Evolutionary conservation across 768 basidiomycete genomes (phyloP).

Genomic region (Naganishia randhawae): DNA sequence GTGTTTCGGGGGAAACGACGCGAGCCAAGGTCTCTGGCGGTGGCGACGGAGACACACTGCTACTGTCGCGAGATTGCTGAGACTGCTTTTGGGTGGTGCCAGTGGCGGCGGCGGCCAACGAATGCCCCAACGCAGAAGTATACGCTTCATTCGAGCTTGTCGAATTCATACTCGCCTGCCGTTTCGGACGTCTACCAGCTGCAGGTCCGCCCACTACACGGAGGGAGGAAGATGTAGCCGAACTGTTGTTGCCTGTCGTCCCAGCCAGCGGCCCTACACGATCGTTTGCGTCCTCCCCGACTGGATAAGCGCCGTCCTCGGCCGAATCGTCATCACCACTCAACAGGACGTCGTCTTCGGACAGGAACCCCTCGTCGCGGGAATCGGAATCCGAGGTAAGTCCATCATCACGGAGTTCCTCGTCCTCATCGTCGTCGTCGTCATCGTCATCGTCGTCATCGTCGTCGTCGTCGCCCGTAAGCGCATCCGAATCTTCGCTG

Average conservation of each 20-base stretch:
- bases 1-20: slow-evolving; percentile 2
- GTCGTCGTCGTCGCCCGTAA: background rate
- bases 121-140: no score
- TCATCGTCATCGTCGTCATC: slow-evolving; percentile 67
- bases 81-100: no score
- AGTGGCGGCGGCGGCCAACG: background rate
- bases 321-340: slow-evolving; percentile 34
- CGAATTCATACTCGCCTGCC: slow-evolving; percentile 16
- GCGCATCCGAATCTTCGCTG: background rate
- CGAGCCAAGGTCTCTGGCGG: background rate
- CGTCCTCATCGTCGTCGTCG: slow-evolving; percentile 49
- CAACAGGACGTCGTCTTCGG: slow-evolving; percentile 35
- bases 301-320: slow-evolving; percentile 35
- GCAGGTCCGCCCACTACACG: background rate
- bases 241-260: background rate
- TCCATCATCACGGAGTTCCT: slow-evolving; percentile 69
- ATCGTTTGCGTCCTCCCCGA: slow-evolving; percentile 12
- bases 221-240: background rate
- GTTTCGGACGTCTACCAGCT: background rate
- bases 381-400: slow-evolving; percentile 55
- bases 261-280: slow-evolving; percentile 7
- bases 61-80: slow-evolving; percentile 18
- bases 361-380: slow-evolving; percentile 47
- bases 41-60: background rate
- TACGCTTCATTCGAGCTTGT: slow-evolving; percentile 12